Evolutionary conservation across 2,329 filamentous ascomycete genomes (phyloP).

Genomic region (Dactylellina parvicollis): DNA sequence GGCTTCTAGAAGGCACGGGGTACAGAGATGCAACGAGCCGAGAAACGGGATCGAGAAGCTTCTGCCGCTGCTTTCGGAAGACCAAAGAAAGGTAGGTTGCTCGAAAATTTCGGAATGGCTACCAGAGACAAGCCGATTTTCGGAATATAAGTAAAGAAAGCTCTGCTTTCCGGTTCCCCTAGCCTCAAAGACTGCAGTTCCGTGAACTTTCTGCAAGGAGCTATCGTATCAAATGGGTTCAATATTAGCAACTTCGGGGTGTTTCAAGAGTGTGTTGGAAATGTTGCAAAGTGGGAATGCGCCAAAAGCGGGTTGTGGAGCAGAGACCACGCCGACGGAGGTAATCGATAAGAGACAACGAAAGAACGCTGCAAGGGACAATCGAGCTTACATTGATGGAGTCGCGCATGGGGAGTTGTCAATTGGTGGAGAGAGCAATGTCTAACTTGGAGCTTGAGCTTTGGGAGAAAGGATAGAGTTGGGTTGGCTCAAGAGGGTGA

Average conservation of each 20-base stretch:
- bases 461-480: neutral
- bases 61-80: no score
- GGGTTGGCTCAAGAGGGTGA: neutral
- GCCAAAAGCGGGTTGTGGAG: neutral
- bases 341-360: neutral
- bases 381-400: neutral
- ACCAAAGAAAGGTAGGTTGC: no score
- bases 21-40: neutral
- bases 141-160: no score
- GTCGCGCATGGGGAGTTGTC: neutral
- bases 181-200: no score
- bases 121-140: no score
- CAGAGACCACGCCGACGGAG: neutral
- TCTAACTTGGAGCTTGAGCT: neutral
- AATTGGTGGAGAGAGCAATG: slow-evolving; percentile 1
- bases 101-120: no score
- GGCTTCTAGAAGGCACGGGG: neutral
- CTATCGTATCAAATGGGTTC: neutral
- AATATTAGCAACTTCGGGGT: neutral
- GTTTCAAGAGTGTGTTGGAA: slow-evolving; percentile 16
- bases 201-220: no score
- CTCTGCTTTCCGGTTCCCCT: no score
- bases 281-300: slow-evolving; percentile 22
- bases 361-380: neutral
- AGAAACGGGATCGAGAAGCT: neutral